These are phyloP conservation scores for Boletus coccyginus DNA, from an alignment of 768 basidiomycete genomes.

Conservation along the genomic window DNA sequence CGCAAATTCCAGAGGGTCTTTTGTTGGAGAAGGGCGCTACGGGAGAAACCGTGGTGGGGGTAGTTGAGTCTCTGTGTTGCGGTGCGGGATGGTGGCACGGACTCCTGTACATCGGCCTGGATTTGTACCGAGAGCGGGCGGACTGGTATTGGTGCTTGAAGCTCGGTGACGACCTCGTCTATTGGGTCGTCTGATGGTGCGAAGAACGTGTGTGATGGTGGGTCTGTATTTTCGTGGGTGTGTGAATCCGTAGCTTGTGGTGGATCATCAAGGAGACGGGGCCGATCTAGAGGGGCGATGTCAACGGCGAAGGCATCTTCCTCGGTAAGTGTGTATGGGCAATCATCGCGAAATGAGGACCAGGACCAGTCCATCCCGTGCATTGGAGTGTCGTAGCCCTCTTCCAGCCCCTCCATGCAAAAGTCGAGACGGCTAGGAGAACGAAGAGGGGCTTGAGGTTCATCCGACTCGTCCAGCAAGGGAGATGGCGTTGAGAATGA, in stretches of 20 bases:
- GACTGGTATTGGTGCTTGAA: slow-evolving; percentile 23
- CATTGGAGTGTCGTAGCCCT: background rate
- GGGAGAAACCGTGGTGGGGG: slow-evolving; percentile 60
- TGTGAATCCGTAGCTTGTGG: slow-evolving; percentile 12
- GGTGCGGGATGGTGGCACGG: slow-evolving; percentile 2
- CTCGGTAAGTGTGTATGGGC: background rate
- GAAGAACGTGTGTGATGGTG: slow-evolving; percentile 4
- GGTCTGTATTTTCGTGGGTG: slow-evolving; percentile 12
- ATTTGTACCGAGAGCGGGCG: slow-evolving; percentile 12
- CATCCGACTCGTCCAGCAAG: slow-evolving; percentile 14
- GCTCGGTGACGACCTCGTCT: slow-evolving; percentile 19
- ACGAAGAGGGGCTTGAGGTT: slow-evolving; percentile 33
- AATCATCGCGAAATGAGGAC: background rate
- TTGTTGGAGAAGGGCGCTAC: slow-evolving; percentile 53
- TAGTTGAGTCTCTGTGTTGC: slow-evolving; percentile 42
- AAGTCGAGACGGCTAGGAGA: slow-evolving; percentile 52
- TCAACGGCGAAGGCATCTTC: slow-evolving; percentile 8
- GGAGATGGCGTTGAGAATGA: slow-evolving; percentile 3
- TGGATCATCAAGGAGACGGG: slow-evolving; percentile 1
- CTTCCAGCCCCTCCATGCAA: slow-evolving; percentile 9
- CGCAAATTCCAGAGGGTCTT: slow-evolving; percentile 64
- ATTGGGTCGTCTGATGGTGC: slow-evolving; percentile 7
- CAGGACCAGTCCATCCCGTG: slow-evolving; percentile 13
- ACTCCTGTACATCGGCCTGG: background rate
- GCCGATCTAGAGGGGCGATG: background rate